These are phyloP conservation scores for Rhexocercosporidium sp. DNA, from an alignment of 2,329 filamentous ascomycete species.

Conservation along the genomic window DNA sequence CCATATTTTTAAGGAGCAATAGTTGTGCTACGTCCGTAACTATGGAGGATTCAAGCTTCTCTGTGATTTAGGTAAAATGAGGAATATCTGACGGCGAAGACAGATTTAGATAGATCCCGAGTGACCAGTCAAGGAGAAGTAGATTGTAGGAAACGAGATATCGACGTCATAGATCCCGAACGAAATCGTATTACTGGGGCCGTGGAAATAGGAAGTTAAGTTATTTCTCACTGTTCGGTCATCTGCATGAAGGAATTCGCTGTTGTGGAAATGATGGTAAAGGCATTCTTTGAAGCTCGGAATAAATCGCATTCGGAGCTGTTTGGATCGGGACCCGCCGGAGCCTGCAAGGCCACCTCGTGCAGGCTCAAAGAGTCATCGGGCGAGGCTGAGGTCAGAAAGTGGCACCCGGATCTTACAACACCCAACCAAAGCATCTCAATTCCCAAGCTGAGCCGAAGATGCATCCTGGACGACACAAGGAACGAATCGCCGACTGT, in stretches of 20 bases:
- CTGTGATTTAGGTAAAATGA: neutral
- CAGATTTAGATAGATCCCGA: slow-evolving; percentile 18
- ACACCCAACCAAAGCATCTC: slow-evolving; percentile 2
- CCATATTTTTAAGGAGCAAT: too few species aligned
- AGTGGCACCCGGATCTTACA: neutral
- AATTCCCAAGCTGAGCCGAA: neutral
- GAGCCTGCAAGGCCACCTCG: neutral
- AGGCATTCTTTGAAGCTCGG: neutral
- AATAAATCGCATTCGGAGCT: neutral
- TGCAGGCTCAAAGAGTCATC: neutral
- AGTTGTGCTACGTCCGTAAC: too few species aligned
- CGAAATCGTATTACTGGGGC: slow-evolving; percentile 6
- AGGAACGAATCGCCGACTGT: neutral
- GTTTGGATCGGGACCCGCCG: slow-evolving; percentile 6
- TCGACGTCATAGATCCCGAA: neutral
- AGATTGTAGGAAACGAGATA: neutral
- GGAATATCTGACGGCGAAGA: neutral
- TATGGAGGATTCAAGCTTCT: too few species aligned
- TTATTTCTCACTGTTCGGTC: slow-evolving; percentile 3
- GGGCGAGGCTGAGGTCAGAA: slow-evolving; percentile 16
- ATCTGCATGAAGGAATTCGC: slow-evolving; percentile 9
- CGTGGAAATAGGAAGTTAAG: slow-evolving; percentile 4
- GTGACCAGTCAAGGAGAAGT: neutral
- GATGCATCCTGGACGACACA: slow-evolving; percentile 4
- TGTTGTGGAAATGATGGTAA: neutral